Evolutionary conservation across 257 asterid species (phyloP), one percentile per base, ranked within the genome.

Genomic region (Solanum chilense): DNA sequence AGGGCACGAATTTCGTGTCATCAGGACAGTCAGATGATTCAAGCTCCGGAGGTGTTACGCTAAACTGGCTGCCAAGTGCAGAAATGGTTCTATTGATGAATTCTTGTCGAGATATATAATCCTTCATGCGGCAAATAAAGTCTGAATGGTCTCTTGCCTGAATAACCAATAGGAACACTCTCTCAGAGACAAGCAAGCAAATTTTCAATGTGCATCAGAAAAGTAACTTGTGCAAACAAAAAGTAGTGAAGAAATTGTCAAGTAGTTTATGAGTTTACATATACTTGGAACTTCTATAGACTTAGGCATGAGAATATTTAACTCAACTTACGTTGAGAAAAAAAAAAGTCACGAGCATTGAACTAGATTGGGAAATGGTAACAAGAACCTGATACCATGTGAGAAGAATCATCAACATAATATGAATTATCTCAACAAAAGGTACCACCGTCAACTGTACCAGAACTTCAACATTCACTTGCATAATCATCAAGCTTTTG

Each of bases 91-190:
- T 85, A 37, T 89, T 86, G 7, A 95, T 92, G 90, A 96, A 96
- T 86, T 82, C 85, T 25, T 90, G 86, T 88, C 94, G 91, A 3
- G 94, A 89, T 31, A 94, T 86, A 77, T 94, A 91, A 71, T 95
- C 98, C 92, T 96, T 96, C 98, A 95, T 80, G 83, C 97, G 93
- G 90, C 99, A 94, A 80, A 96, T 90, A 37, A 96, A 96, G 44
- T 96, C 98, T 80, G 90, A 88, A 90, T 96, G 99, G 29, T 74
- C 88, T 92, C 98, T 94, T 80, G 93, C 95, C 99, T 95, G 58
- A 45, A 88, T 68, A 88, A 80, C 12, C 68, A 70, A 14, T 58
- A 56, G 71, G 56, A 27, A 21, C 90, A 81, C 29, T 18, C 42
- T 80, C 69, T 81, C 45, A 81, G 45, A 81, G 45, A 49, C 44